Conservation (phyloP, 331 rosid species). For the Phaseolus coccineus region DNA sequence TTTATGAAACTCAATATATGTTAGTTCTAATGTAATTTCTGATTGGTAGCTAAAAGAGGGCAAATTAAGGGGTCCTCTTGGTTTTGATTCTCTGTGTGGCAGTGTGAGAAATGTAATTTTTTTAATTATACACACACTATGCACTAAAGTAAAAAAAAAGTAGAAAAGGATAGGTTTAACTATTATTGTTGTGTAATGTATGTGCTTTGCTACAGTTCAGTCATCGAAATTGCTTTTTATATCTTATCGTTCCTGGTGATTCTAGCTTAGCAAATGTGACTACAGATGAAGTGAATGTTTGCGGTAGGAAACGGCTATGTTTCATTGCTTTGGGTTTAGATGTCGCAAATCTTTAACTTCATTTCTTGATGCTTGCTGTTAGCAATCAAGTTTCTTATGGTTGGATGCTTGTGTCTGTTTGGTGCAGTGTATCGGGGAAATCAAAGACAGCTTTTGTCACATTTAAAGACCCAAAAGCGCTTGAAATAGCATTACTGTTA, state of each 20-base stretch:
- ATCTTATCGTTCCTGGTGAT: too few relatives aligned
- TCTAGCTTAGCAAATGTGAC: not conserved
- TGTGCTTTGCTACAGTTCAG: too few relatives aligned
- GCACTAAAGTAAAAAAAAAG: not conserved
- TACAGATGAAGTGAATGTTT: not conserved
- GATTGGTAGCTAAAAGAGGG: constrained; percentile 16
- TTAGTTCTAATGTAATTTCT: not conserved
- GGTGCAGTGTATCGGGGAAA: constrained; percentile 75
- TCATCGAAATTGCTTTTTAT: too few relatives aligned
- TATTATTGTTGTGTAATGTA: too few relatives aligned
- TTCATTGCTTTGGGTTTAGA: constrained; percentile 27
- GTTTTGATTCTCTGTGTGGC: not conserved
- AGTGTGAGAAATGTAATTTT: not conserved
- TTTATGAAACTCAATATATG: not conserved
- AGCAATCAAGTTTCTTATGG: constrained; percentile 5
- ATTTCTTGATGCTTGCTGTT: constrained; percentile 20
- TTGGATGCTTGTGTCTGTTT: constrained; percentile 35
- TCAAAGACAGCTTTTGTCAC: constrained; percentile 88
- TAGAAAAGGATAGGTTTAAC: too few relatives aligned
- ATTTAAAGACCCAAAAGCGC: constrained; percentile 92
- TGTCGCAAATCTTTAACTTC: not conserved
- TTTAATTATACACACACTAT: not conserved
- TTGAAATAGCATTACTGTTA: constrained; percentile 85
- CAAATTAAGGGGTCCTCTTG: constrained; percentile 24
- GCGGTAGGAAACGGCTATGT: not conserved